Percentiles rank a stretch among this genome's conserved stretches.
These are phyloP conservation scores for Penicillium flavigenum DNA, from an alignment of 495 filamentous ascomycete species.

Conservation along the genomic window DNA sequence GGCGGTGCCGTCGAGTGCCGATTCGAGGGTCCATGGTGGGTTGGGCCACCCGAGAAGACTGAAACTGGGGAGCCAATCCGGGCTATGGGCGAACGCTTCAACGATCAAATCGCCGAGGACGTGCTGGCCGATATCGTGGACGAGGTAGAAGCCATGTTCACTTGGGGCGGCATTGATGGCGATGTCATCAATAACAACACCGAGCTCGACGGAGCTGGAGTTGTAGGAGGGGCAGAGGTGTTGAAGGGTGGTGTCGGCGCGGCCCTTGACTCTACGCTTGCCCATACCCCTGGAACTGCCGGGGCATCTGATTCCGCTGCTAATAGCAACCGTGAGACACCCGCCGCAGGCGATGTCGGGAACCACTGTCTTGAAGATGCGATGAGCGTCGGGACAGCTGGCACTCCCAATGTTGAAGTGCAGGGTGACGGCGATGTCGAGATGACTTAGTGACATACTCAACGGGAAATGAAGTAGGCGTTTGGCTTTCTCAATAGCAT, in stretches of 20 bases:
- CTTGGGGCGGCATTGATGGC: constrained; percentile 47
- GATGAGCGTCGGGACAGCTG: constrained; percentile 30
- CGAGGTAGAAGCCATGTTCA: constrained; percentile 68
- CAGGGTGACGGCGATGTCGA: constrained; percentile 43
- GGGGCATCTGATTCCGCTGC: constrained; percentile 27
- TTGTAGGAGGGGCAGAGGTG: constrained; percentile 39
- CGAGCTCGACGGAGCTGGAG: constrained; percentile 31
- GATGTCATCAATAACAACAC: constrained; percentile 37
- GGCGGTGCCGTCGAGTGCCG: constrained; percentile 90
- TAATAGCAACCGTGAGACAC: constrained; percentile 27
- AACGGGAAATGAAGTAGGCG: constrained; percentile 1
- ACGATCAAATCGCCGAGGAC: constrained; percentile 95
- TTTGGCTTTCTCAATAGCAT: constrained; percentile 4
- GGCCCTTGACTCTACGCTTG: constrained; percentile 34
- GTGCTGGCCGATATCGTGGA: constrained; percentile 88
- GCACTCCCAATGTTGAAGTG: constrained; percentile 26
- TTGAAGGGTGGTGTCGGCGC: constrained; percentile 39
- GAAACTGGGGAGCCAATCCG: constrained; percentile 45
- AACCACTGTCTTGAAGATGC: constrained; percentile 29
- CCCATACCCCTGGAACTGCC: constrained; percentile 18
- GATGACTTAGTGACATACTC: constrained; percentile 32
- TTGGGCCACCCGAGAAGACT: constrained; percentile 58
- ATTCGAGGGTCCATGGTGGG: constrained; percentile 89
- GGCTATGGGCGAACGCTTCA: constrained; percentile 74
- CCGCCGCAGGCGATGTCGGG: constrained; percentile 18